These are phyloP conservation scores for Penicillium odoratum DNA, from an alignment of 495 filamentous ascomycete species.

Conservation along the genomic window DNA sequence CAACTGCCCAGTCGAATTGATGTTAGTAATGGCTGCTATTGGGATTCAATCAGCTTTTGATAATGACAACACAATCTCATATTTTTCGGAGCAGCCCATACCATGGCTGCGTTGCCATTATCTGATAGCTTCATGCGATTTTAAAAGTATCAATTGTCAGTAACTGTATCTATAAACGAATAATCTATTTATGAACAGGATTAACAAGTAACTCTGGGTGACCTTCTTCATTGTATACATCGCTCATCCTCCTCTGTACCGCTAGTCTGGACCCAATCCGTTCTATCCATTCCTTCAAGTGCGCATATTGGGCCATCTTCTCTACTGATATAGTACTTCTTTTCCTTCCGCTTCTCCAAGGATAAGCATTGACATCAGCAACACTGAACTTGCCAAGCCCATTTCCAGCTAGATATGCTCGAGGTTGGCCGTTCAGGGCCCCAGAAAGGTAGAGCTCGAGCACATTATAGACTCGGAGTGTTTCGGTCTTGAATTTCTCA, in stretches of 20 bases:
- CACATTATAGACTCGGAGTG: background rate
- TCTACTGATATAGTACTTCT: background rate
- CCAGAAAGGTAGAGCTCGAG: background rate
- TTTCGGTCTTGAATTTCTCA: background rate
- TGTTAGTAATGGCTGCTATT: too few relatives aligned
- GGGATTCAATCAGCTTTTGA: too few relatives aligned
- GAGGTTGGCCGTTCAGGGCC: background rate
- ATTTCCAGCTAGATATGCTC: conserved; percentile 3
- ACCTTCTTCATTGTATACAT: background rate
- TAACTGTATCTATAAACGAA: too few relatives aligned
- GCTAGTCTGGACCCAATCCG: background rate
- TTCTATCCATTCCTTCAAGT: conserved; percentile 3
- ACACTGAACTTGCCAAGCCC: conserved; percentile 1
- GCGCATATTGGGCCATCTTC: background rate
- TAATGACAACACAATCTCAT: too few relatives aligned
- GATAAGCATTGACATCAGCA: conserved; percentile 1
- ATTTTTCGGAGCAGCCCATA: too few relatives aligned
- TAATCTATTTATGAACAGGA: background rate
- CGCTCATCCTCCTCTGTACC: background rate
- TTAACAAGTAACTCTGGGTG: background rate
- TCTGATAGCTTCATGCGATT: too few relatives aligned
- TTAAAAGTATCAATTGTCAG: too few relatives aligned
- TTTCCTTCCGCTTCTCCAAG: background rate
- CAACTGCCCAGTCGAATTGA: too few relatives aligned
- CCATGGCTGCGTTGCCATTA: too few relatives aligned